These are phyloP conservation scores for Acanthamoeba rhysodes DNA, from an alignment of 208 protist genomes.

Conservation along the genomic window DNA sequence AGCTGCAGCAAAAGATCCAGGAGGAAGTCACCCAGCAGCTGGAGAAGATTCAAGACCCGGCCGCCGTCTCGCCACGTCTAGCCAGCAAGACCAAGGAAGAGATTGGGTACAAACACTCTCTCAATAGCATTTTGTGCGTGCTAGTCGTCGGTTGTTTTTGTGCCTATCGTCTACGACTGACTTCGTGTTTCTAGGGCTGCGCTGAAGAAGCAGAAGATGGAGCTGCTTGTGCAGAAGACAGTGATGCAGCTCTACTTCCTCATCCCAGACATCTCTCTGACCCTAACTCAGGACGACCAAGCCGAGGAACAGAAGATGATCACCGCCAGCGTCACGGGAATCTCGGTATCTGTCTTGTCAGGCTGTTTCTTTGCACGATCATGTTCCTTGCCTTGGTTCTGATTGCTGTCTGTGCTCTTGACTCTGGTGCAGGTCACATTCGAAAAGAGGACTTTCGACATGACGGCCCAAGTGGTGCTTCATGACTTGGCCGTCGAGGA, in stretches of 20 bases:
- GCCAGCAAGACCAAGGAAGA: slow-evolving; percentile 27
- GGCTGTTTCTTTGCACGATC: neutral
- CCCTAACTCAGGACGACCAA: neutral
- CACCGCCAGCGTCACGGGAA: slow-evolving; percentile 8
- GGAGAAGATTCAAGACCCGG: neutral
- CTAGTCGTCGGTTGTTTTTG: neutral
- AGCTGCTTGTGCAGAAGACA: slow-evolving; percentile 42
- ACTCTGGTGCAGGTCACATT: neutral
- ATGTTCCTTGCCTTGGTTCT: neutral
- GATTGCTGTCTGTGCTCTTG: neutral
- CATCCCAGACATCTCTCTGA: slow-evolving; percentile 58
- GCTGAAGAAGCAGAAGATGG: slow-evolving; percentile 32
- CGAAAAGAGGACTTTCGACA: slow-evolving; percentile 63
- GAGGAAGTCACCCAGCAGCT: slow-evolving; percentile 40
- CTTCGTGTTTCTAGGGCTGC: neutral
- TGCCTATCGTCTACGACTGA: neutral
- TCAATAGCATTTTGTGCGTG: neutral
- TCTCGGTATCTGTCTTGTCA: neutral
- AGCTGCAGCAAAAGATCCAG: slow-evolving; percentile 41
- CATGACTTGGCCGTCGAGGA: slow-evolving; percentile 15
- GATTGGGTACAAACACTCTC: neutral
- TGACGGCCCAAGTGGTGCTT: slow-evolving; percentile 46
- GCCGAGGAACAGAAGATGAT: slow-evolving; percentile 33
- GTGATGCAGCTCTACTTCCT: slow-evolving; percentile 68
- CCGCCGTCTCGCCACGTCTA: neutral